Percentiles rank a stretch among this genome's conserved stretches.
Conservation (phyloP, 2,329 filamentous ascomycete species). For the Clarireedia paspali region DNA sequence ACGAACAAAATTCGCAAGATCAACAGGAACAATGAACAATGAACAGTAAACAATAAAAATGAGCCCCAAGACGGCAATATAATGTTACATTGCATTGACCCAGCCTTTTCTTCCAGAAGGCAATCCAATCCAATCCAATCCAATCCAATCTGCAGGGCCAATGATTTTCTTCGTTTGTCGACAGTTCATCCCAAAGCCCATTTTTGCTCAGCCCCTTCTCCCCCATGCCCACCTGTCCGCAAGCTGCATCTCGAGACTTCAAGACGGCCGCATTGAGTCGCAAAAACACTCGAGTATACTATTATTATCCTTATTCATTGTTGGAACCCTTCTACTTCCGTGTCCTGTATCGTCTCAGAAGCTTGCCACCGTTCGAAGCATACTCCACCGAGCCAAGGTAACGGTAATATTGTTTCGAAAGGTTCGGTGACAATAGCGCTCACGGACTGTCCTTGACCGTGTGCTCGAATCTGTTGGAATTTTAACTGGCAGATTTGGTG, state of each 20-base stretch:
- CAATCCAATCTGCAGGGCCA: background rate
- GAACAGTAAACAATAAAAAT: background rate
- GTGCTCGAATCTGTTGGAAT: background rate
- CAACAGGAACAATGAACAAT: too few species aligned
- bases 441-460: constrained; percentile 1
- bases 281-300: background rate
- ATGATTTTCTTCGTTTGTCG: background rate
- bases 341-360: background rate
- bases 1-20: background rate
- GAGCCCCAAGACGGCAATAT: background rate
- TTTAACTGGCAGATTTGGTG: constrained; percentile 5
- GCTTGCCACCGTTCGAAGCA: background rate
- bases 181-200: constrained; percentile 3
- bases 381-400: background rate
- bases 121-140: too few species aligned
- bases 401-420: constrained; percentile 6
- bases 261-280: constrained; percentile 2
- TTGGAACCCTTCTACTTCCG: background rate
- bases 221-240: background rate
- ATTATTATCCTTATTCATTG: constrained; percentile 9
- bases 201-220: constrained; percentile 7
- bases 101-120: background rate
- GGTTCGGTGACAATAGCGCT: background rate
- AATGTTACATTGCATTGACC: constrained; percentile 10
- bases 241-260: constrained; percentile 7